Evolutionary conservation across 768 basidiomycete species (phyloP), one percentile per base, ranked within the genome.

Genomic region (Kwoniella botswanensis): DNA sequence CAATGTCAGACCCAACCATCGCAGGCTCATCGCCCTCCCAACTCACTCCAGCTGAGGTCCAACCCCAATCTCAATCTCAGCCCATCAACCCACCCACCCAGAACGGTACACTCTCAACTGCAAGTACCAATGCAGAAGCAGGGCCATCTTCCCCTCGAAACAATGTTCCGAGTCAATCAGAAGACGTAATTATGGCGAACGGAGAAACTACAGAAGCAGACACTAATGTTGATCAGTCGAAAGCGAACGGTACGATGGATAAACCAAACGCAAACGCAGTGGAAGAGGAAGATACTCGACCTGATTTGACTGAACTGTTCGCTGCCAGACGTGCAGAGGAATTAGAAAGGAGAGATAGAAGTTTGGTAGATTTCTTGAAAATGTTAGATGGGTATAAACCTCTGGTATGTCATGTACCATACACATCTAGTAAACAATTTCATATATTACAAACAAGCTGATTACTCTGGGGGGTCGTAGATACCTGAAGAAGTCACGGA

Each of bases 371-470:
- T 80, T 95, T 98, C 77, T 87, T 98, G 86, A 86, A 95, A 50
- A 93, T 96, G 93, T 86, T 98, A 42, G 96, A 98, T 77, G 94
- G 96, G 59, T 98, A 97, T 80, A 93, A 98, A 79, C 96, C 96
- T 55, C 83, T 98, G 82, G 96, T 96, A 78, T 68, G 89, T 82
- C 24, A 43, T 13, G 43, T 2, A 44, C 18, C 24, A 56, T 21
- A 56, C 15, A 18, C 22, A 22, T 63, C 43, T 62, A 2, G 0
- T 24, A 6, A 26, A 53, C 10, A 17, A n/a, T 21, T 53, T 24
- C 21, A 15, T 21, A 3, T 2, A 44, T 41, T 5, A 1, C 5
- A 35, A 35, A 5, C 6, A 12, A 41, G 26, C 21, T n/a, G 24
- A n/a, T 63, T 15, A 63, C 62, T 17, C 4, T 21, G 5, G 53